These are phyloP conservation scores for Malassezia sp. DNA, from an alignment of 1,284 basidiomycete species.

Conservation along the genomic window DNA sequence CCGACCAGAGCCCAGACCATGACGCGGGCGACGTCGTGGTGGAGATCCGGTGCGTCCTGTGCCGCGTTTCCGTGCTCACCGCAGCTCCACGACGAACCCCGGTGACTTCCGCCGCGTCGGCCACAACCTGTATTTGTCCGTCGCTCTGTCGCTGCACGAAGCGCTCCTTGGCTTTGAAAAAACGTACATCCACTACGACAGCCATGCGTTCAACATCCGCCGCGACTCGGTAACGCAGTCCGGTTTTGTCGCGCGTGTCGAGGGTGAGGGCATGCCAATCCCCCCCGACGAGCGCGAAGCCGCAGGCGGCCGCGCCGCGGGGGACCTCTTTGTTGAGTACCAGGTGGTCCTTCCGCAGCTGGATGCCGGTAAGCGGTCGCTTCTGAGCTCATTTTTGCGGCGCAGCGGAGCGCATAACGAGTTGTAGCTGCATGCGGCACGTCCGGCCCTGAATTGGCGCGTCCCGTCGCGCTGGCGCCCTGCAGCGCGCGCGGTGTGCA, in stretches of 20 bases:
- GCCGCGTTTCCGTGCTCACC: too few species aligned
- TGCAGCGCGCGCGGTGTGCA: too few species aligned
- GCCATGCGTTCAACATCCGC: constrained; percentile 25
- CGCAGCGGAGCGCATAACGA: constrained; percentile 5
- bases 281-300: constrained; percentile 19
- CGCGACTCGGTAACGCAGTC: constrained; percentile 36
- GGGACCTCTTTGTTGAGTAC: constrained; percentile 41
- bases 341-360: constrained; percentile 31
- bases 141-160: constrained; percentile 36
- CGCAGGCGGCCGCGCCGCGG: constrained; percentile 21
- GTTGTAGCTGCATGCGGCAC: constrained; percentile 1
- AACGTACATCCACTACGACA: constrained; percentile 37
- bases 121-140: constrained; percentile 34
- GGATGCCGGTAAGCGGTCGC: not conserved
- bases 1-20: constrained; percentile 38
- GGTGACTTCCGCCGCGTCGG: constrained; percentile 35
- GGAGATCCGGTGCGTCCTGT: too few species aligned
- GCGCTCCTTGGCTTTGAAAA: constrained; percentile 40
- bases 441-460: too few species aligned
- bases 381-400: too few species aligned
- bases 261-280: constrained; percentile 39
- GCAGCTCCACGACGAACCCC: constrained; percentile 18
- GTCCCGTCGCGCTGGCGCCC: too few species aligned
- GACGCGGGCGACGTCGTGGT: constrained; percentile 43
- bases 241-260: constrained; percentile 26